Conservation (phyloP, 768 basidiomycete species). For the Auriculariales sp. region DNA sequence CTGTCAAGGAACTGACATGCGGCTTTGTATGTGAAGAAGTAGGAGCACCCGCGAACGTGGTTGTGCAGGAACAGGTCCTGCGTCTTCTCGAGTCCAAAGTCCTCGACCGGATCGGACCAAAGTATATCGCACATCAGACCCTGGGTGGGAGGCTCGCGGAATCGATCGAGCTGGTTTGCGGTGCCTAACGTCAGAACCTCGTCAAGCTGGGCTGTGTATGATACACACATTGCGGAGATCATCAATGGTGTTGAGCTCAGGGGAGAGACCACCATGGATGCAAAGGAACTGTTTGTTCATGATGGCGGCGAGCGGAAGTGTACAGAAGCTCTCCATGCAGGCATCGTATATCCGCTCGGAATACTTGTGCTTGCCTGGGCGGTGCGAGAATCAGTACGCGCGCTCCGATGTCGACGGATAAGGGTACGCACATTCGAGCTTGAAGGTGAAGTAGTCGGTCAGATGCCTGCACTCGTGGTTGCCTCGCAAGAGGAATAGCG, state of each 20-base stretch:
- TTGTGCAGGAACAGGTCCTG: slow-evolving; percentile 88
- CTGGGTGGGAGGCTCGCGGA: slow-evolving; percentile 94
- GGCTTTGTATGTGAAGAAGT: slow-evolving; percentile 91
- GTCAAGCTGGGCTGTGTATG: not conserved
- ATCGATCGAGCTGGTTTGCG: slow-evolving; percentile 77
- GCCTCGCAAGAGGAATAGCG: slow-evolving; percentile 88
- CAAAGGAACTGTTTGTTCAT: slow-evolving; percentile 99
- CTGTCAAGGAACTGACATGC: slow-evolving; percentile 95
- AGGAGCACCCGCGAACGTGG: slow-evolving; percentile 92
- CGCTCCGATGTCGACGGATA: slow-evolving; percentile 1
- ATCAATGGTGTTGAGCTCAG: slow-evolving; percentile 89
- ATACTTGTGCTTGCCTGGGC: slow-evolving; percentile 93
- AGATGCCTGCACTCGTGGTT: slow-evolving; percentile 98
- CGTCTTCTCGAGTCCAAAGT: slow-evolving; percentile 90
- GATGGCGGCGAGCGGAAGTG: slow-evolving; percentile 85
- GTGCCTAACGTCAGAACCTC: not conserved
- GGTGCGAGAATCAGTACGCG: not conserved
- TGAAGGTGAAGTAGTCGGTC: slow-evolving; percentile 98
- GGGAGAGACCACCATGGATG: slow-evolving; percentile 93
- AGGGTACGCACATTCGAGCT: slow-evolving; percentile 72
- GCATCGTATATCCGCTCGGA: slow-evolving; percentile 93
- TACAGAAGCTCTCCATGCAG: slow-evolving; percentile 95
- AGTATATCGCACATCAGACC: slow-evolving; percentile 98
- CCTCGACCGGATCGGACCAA: slow-evolving; percentile 97
- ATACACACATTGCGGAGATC: slow-evolving; percentile 71